Evolutionary conservation across 2,329 filamentous ascomycete genomes (phyloP), one percentile per base, ranked within the genome.

Genomic region (Clonostachys rhizophaga): DNA sequence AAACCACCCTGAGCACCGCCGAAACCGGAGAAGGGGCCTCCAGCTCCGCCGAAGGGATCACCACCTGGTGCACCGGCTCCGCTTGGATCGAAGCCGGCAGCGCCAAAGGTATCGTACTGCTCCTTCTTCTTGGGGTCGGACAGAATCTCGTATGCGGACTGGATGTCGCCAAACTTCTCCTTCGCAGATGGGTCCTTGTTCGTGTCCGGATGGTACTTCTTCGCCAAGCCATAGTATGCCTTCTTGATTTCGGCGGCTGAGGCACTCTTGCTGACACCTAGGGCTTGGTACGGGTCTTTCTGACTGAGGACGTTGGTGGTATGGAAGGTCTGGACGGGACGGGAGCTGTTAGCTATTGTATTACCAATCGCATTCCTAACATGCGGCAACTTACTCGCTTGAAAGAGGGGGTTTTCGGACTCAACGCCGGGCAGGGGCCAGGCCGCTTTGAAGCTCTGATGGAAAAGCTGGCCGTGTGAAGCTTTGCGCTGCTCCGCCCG

Each of bases 161-260:
- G 94, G 47, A 95, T 89, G 57, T 96, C 92, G 53, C 86, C 81
- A 60, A 99, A 99, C 59, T 88, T 92, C 58, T 97, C 94, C 65
- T 97, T 97, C 35, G 94, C 91, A n/a, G 75, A 79, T 4, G 89
- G 67, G 57, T 97, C 94, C 67, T 97, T 97, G 76, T 97, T 99
- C 35, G 94, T 97, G 65, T 99, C 94, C 9, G 94, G 94, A 60
- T 99, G 94, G 64, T 83, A 99, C 63, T 97, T 99, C 70, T 99
- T 99, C 17, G 94, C 94, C 49, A 97, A 76, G 44, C 91, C 89
- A 64, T 99, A 99, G 74, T 99, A 99, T 4, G 94, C 91, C 67
- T 96, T 97, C 66, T 99, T 99, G 65, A 99, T 97, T 35, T 97
- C 92, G 50, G 83, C 75, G 4, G 90, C 73, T 2, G 89, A 84